phyloP scores from a whole-genome alignment of 768 basidiomycete genomes.

The Termitomyces eurrhizus region DNA sequence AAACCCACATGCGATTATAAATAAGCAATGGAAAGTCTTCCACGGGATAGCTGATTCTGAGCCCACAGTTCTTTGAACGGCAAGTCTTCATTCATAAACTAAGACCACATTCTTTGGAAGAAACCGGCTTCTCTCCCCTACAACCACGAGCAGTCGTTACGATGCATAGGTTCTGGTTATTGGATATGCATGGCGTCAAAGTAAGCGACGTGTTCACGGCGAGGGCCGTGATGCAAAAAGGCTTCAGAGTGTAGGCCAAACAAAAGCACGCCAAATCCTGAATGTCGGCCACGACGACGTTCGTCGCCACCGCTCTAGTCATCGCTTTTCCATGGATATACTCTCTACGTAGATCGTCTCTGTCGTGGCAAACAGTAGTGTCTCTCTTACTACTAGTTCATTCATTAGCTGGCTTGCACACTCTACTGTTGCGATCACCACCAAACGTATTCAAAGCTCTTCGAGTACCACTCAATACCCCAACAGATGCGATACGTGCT shows the following conservation, averaged over 20 bases:
- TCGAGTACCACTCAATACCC: constrained; percentile 49
- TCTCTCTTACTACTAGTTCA: constrained; percentile 45
- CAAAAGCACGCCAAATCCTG: not conserved
- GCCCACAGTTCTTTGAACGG: too few relatives aligned
- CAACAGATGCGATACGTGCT: constrained; percentile 48
- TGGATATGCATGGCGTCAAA: too few relatives aligned
- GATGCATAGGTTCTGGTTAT: not conserved
- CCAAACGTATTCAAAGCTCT: constrained; percentile 60
- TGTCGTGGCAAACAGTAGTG: constrained; percentile 21
- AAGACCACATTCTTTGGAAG: too few relatives aligned
- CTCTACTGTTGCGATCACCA: constrained; percentile 44
- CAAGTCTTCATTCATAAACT: not conserved
- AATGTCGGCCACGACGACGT: constrained; percentile 15
- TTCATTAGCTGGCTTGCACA: constrained; percentile 45
- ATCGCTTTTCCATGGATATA: constrained; percentile 18
- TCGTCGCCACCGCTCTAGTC: constrained; percentile 14
- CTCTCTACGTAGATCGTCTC: constrained; percentile 13
- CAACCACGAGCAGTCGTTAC: not conserved
- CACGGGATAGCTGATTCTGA: not conserved
- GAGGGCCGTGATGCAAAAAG: not conserved
- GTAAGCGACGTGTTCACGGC: not conserved
- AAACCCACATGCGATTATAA: too few relatives aligned
- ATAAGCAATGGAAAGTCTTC: not conserved
- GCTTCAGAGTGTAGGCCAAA: not conserved
- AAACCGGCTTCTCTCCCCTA: not conserved